These are phyloP conservation scores for Ophiostoma montium DNA, from an alignment of 2,329 filamentous ascomycete genomes.

Conservation along the genomic window DNA sequence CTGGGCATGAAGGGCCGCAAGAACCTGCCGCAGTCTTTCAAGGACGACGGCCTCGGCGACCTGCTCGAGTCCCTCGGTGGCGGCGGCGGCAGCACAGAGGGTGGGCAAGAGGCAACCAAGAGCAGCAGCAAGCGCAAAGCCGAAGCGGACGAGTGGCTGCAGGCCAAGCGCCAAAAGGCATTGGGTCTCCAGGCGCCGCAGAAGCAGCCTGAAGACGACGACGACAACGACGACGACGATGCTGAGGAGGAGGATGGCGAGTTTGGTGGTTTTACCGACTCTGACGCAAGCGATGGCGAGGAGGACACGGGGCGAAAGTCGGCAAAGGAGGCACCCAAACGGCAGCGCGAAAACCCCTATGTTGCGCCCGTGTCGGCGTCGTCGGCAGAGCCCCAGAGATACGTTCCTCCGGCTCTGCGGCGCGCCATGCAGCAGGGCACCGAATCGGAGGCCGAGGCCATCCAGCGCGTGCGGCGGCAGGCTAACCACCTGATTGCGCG, in stretches of 20 bases:
- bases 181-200: constrained; percentile 16
- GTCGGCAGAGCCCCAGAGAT: constrained; percentile 46
- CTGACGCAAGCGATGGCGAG: constrained; percentile 16
- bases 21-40: constrained; percentile 55
- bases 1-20: constrained; percentile 71
- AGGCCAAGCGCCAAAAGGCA: constrained; percentile 40
- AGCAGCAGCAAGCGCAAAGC: constrained; percentile 47
- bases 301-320: not conserved
- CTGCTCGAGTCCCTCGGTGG: constrained; percentile 40
- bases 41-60: constrained; percentile 71
- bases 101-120: constrained; percentile 31
- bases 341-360: constrained; percentile 66
- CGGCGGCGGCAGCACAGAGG: constrained; percentile 27
- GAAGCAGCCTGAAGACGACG: constrained; percentile 11
- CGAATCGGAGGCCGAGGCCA: constrained; percentile 43
- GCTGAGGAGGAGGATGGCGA: constrained; percentile 11
- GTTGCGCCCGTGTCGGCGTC: constrained; percentile 49
- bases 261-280: constrained; percentile 10
- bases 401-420: constrained; percentile 76
- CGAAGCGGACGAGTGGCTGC: constrained; percentile 46
- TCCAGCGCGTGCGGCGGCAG: constrained; percentile 61
- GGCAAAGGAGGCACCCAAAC: constrained; percentile 11
- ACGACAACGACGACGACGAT: constrained; percentile 18
- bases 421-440: constrained; percentile 24
- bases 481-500: constrained; percentile 84